Conservation (phyloP, 371 early-diverging fungal species). For the Fennellomyces sp. region DNA sequence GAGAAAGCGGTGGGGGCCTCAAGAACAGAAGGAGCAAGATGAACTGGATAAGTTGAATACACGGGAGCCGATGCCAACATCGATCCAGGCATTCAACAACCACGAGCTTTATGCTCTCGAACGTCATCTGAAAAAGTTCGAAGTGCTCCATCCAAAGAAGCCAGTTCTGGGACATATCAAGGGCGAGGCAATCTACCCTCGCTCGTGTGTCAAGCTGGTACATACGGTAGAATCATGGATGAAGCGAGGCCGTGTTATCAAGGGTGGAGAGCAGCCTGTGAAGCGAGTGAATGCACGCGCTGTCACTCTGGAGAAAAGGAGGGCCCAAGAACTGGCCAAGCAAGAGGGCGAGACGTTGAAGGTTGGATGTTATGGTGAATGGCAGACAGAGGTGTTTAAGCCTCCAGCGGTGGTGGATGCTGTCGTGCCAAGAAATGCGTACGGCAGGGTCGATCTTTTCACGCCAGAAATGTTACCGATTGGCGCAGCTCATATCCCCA, state of each 20-base stretch:
- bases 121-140: conserved; percentile 78
- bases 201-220: conserved; percentile 65
- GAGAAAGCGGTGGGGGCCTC: conserved; percentile 31
- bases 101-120: conserved; percentile 87
- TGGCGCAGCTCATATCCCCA: conserved; percentile 79
- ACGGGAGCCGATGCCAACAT: conserved; percentile 80
- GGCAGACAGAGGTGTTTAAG: conserved; percentile 80
- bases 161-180: conserved; percentile 76
- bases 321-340: conserved; percentile 49
- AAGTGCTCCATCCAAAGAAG: conserved; percentile 60
- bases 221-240: conserved; percentile 71
- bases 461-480: conserved; percentile 80
- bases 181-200: conserved; percentile 82
- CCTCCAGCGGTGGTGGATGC: conserved; percentile 73
- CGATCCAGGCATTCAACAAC: conserved; percentile 74
- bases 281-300: conserved; percentile 73
- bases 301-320: conserved; percentile 58
- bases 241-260: conserved; percentile 58
- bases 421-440: conserved; percentile 77
- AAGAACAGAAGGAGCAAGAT: conserved; percentile 52
- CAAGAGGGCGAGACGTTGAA: conserved; percentile 36
- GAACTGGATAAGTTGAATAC: conserved; percentile 47
- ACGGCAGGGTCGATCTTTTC: conserved; percentile 85
- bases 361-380: conserved; percentile 75
- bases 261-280: conserved; percentile 59